These are phyloP conservation scores for Phytophthora syringae DNA, from an alignment of 352 stramenopile species.

Conservation along the genomic window DNA sequence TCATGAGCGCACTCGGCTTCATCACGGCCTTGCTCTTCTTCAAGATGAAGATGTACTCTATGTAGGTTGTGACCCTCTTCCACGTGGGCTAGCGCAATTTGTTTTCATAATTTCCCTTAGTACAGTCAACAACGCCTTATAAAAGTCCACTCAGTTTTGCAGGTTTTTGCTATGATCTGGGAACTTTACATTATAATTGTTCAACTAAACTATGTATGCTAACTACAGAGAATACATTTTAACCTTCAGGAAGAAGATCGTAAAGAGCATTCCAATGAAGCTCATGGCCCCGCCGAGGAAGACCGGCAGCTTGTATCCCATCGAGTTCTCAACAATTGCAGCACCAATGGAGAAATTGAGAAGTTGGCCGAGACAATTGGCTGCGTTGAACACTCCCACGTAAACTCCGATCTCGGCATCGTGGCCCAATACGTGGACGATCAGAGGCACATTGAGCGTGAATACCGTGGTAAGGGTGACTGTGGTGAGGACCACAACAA, in stretches of 20 bases:
- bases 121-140: no score
- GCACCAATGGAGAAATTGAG: slow-evolving; percentile 32
- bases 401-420: slow-evolving; percentile 32
- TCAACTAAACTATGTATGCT: no score
- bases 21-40: slow-evolving; percentile 59
- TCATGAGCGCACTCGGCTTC: slow-evolving; percentile 62
- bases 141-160: no score
- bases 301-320: slow-evolving; percentile 34
- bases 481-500: slow-evolving; percentile 21
- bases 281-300: slow-evolving; percentile 33
- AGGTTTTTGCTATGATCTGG: no score
- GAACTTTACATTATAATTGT: no score
- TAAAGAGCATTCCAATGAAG: slow-evolving; percentile 42
- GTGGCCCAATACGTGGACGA: slow-evolving; percentile 26
- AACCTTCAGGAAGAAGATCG: slow-evolving; percentile 48
- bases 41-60: slow-evolving; percentile 72
- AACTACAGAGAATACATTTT: slow-evolving; percentile 34
- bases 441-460: slow-evolving; percentile 29
- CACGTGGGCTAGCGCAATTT: no score
- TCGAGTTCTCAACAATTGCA: slow-evolving; percentile 13
- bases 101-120: no score
- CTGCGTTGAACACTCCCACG: slow-evolving; percentile 30
- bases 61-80: slow-evolving; percentile 39
- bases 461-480: slow-evolving; percentile 27
- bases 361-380: slow-evolving; percentile 32